Conservation (phyloP, 371 early-diverging fungal species). For the Mucor sp. region DNA sequence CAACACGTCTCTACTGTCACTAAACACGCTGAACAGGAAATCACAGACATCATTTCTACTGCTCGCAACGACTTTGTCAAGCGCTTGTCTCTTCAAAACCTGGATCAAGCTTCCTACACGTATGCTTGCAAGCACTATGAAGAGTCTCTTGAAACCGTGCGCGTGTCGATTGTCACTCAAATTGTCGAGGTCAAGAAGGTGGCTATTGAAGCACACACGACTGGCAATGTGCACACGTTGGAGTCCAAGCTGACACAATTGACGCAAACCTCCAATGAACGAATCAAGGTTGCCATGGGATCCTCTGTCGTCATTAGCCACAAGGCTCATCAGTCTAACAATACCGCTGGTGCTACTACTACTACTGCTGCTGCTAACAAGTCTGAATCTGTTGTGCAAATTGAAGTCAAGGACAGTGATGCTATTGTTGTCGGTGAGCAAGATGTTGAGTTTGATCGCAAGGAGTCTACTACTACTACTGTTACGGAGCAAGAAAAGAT, state of each 20-base stretch:
- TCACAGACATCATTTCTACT: conserved; percentile 20
- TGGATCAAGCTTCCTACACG: conserved; percentile 28
- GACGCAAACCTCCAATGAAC: conserved; percentile 9
- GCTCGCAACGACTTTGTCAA: conserved; percentile 33
- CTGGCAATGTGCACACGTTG: conserved; percentile 17
- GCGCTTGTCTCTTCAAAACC: conserved; percentile 22
- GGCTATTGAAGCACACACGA: conserved; percentile 26
- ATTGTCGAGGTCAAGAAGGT: conserved; percentile 31
- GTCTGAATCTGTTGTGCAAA: conserved; percentile 10
- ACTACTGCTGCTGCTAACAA: not conserved
- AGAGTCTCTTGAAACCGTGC: conserved; percentile 25
- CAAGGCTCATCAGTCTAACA: conserved; percentile 2
- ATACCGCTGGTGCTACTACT: not conserved
- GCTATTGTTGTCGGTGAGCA: conserved; percentile 34
- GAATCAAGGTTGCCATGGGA: conserved; percentile 30
- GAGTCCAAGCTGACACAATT: conserved; percentile 18
- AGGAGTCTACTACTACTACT: not conserved
- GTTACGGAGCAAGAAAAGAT: conserved; percentile 4
- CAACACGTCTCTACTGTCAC: conserved; percentile 9
- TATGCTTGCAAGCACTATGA: conserved; percentile 37
- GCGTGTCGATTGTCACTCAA: conserved; percentile 20
- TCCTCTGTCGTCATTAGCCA: conserved; percentile 25
- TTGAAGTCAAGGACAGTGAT: conserved; percentile 22
- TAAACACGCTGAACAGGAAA: conserved; percentile 31
- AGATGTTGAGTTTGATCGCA: conserved; percentile 21